Evolutionary conservation across 31 red algal species (phyloP).

Genomic region (Odonthalia washingtoniensis): DNA sequence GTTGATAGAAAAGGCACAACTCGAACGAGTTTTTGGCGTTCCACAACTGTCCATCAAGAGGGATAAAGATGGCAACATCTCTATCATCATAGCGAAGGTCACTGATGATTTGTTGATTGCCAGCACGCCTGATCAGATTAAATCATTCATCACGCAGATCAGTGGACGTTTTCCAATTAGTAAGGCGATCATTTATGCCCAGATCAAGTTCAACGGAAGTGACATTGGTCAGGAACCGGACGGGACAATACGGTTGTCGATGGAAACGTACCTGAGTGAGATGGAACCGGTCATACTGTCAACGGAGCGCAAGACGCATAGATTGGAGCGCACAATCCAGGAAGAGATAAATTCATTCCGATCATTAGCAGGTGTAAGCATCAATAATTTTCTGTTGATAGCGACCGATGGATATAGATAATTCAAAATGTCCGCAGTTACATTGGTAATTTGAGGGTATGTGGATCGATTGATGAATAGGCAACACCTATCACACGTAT

Average conservation of each 20-base stretch:
- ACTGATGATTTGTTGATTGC: conserved; percentile 34
- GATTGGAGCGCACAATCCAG: neutral
- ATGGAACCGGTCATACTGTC: neutral
- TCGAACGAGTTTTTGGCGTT: conserved; percentile 30
- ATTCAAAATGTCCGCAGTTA: too few relatives aligned
- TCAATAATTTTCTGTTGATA: too few relatives aligned
- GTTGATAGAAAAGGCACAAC: neutral
- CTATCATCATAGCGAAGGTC: conserved; percentile 31
- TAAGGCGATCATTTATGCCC: neutral
- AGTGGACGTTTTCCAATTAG: neutral
- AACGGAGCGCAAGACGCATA: neutral
- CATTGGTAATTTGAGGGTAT: too few relatives aligned
- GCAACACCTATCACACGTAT: too few relatives aligned
- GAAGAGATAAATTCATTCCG: neutral
- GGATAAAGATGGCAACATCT: neutral
- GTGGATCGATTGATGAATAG: too few relatives aligned
- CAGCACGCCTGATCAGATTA: neutral
- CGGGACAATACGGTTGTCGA: neutral
- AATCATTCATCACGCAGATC: neutral
- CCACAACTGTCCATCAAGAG: neutral
- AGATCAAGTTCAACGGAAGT: conserved; percentile 21
- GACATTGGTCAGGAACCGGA: neutral
- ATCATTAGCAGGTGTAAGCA: neutral
- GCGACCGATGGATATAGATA: too few relatives aligned
- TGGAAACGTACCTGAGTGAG: neutral